Conservation (phyloP, 1,284 basidiomycete species). For the Pseudozyma sp. region DNA sequence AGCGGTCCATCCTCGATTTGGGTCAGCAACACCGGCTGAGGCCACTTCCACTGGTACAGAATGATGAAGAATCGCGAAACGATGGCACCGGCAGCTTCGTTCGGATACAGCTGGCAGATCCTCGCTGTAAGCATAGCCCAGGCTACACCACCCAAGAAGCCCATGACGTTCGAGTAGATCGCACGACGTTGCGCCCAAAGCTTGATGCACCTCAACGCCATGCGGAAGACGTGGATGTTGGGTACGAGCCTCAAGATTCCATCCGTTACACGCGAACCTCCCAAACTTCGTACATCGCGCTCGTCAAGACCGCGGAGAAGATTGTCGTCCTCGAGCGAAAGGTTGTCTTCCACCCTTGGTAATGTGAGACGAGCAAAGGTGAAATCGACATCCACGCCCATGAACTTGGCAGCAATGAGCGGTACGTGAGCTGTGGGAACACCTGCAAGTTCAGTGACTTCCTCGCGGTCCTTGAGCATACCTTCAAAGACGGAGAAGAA, state of each 20-base stretch:
- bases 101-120: slow-evolving; percentile 98
- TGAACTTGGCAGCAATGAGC: slow-evolving; percentile 90
- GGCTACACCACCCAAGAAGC: slow-evolving; percentile 96
- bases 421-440: slow-evolving; percentile 97
- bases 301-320: slow-evolving; percentile 93
- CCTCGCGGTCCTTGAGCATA: slow-evolving; percentile 87
- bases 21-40: slow-evolving; percentile 94
- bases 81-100: slow-evolving; percentile 91
- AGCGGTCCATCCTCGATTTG: slow-evolving; percentile 91
- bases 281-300: slow-evolving; percentile 91
- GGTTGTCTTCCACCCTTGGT: slow-evolving; percentile 87
- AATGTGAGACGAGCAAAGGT: slow-evolving; percentile 87
- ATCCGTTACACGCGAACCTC: slow-evolving; percentile 96
- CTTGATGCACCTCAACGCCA: slow-evolving; percentile 94
- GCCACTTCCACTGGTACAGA: slow-evolving; percentile 98
- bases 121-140: slow-evolving; percentile 98
- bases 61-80: slow-evolving; percentile 97
- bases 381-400: slow-evolving; percentile 92
- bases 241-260: slow-evolving; percentile 96
- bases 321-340: slow-evolving; percentile 90
- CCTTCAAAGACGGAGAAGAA: slow-evolving; percentile 93
- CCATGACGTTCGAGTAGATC: slow-evolving; percentile 98
- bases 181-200: slow-evolving; percentile 96
- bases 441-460: slow-evolving; percentile 87
- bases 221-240: slow-evolving; percentile 92